These are phyloP conservation scores for Xylaria palmicola DNA, from an alignment of 495 filamentous ascomycete genomes.

Conservation along the genomic window DNA sequence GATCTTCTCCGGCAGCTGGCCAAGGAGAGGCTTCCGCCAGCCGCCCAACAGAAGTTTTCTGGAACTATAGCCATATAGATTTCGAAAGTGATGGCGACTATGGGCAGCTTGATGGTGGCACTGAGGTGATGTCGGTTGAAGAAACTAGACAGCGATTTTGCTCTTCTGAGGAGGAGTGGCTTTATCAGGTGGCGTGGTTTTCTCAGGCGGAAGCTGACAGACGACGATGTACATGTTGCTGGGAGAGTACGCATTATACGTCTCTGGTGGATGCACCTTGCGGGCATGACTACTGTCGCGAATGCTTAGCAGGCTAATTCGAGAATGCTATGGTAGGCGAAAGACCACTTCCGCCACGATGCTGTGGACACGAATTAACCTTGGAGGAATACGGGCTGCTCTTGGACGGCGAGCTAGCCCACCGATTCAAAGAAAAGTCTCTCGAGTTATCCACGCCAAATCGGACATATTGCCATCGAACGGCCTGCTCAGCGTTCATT, in stretches of 20 bases:
- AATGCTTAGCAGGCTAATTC: slow-evolving; percentile 46
- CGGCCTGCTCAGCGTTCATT: slow-evolving; percentile 48
- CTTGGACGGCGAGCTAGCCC: slow-evolving; percentile 29
- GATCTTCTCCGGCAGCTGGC: slow-evolving; percentile 28
- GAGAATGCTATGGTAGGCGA: slow-evolving; percentile 43
- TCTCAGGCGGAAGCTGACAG: not conserved
- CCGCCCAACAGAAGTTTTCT: too few relatives aligned
- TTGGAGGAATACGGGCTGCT: slow-evolving; percentile 30
- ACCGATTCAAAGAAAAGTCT: slow-evolving; percentile 38
- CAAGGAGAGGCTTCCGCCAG: slow-evolving; percentile 17
- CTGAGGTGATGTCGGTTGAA: not conserved
- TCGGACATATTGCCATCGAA: slow-evolving; percentile 48
- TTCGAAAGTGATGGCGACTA: too few relatives aligned
- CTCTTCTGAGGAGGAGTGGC: too few relatives aligned
- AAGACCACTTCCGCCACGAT: slow-evolving; percentile 52
- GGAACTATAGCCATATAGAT: too few relatives aligned
- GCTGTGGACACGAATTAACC: slow-evolving; percentile 45
- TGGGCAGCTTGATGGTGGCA: not conserved
- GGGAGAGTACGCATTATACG: slow-evolving; percentile 9
- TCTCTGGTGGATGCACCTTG: slow-evolving; percentile 31
- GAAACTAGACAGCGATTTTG: too few relatives aligned
- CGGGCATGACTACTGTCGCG: slow-evolving; percentile 47
- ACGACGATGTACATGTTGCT: slow-evolving; percentile 18
- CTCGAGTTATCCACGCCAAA: slow-evolving; percentile 46
- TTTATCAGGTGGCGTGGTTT: too few relatives aligned